These are phyloP conservation scores for Nigrograna mackinnonii DNA, from an alignment of 2,329 filamentous ascomycete species.

Conservation along the genomic window DNA sequence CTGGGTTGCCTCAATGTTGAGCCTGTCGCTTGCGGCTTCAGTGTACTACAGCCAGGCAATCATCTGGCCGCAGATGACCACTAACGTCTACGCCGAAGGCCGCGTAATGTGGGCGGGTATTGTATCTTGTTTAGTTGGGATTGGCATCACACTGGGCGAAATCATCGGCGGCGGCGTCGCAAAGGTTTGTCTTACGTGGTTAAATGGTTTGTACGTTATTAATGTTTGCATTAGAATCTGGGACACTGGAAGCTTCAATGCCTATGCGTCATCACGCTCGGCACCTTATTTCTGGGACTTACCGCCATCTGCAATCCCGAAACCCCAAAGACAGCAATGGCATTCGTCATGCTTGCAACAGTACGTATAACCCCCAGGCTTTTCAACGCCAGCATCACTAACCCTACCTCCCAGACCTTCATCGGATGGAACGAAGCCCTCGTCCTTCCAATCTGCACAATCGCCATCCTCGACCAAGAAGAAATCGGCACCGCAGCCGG, in stretches of 20 bases:
- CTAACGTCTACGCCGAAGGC: slow-evolving; percentile 11
- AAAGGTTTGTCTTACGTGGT: slow-evolving; percentile 21
- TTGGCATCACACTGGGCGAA: slow-evolving; percentile 29
- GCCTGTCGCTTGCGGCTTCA: slow-evolving; percentile 32
- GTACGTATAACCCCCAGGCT: too few species aligned
- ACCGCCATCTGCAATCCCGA: slow-evolving; percentile 13
- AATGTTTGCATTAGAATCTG: slow-evolving; percentile 4
- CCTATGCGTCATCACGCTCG: slow-evolving; percentile 11
- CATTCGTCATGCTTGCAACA: slow-evolving; percentile 16
- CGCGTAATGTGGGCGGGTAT: slow-evolving; percentile 8
- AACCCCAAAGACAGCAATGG: slow-evolving; percentile 11
- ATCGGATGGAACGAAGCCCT: slow-evolving; percentile 16
- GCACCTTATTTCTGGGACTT: slow-evolving; percentile 9
- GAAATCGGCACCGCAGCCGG: slow-evolving; percentile 20
- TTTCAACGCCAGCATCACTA: too few species aligned
- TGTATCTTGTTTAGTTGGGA: slow-evolving; percentile 15
- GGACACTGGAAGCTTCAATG: slow-evolving; percentile 13
- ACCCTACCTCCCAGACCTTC: too few species aligned
- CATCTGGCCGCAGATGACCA: slow-evolving; percentile 31
- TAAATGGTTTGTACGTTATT: background rate
- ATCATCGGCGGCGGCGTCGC: slow-evolving; percentile 26
- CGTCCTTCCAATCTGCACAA: slow-evolving; percentile 14
- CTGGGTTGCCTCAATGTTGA: slow-evolving; percentile 29
- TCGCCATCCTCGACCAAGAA: slow-evolving; percentile 16
- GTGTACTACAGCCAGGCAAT: slow-evolving; percentile 41